Evolutionary conservation across 2,329 filamentous ascomycete genomes (phyloP).

Genomic region (Amauroascus niger): DNA sequence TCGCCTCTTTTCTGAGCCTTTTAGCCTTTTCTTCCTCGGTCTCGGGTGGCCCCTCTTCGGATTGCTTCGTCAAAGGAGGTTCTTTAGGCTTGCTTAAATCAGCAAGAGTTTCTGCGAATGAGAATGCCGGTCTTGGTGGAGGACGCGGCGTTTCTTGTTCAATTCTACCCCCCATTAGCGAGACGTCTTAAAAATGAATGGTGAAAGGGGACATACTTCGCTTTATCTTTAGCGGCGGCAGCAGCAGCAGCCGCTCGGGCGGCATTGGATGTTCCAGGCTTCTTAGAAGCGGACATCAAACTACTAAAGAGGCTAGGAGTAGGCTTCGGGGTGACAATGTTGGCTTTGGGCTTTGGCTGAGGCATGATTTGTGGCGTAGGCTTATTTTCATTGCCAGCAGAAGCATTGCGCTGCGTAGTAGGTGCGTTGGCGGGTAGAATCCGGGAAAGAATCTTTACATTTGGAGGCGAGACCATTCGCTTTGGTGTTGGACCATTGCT

Average conservation of each 20-base stretch:
- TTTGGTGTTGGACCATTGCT: constrained; percentile 32
- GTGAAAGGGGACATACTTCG: constrained; percentile 22
- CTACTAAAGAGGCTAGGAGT: constrained; percentile 38
- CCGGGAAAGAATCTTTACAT: constrained; percentile 28
- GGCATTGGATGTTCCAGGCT: constrained; percentile 43
- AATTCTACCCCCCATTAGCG: background rate
- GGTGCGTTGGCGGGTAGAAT: constrained; percentile 9
- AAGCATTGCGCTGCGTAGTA: background rate
- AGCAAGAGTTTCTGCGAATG: constrained; percentile 42
- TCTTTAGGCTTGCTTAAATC: constrained; percentile 49
- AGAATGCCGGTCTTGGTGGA: constrained; percentile 36
- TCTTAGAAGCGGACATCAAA: constrained; percentile 41
- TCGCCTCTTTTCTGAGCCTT: constrained; percentile 51
- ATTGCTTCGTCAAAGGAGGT: constrained; percentile 41
- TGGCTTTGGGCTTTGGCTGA: constrained; percentile 31
- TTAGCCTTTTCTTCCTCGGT: constrained; percentile 51
- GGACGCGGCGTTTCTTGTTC: constrained; percentile 28
- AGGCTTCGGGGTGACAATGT: constrained; percentile 35
- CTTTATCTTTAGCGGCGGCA: constrained; percentile 29
- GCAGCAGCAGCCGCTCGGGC: constrained; percentile 38
- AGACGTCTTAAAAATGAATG: constrained; percentile 8
- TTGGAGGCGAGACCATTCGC: constrained; percentile 29
- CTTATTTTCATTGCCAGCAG: constrained; percentile 14
- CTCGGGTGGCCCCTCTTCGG: constrained; percentile 47
- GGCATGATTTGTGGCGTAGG: constrained; percentile 18